A percentile compares a stretch with the other conserved stretches of the same genome.
Conservation (phyloP, 495 filamentous ascomycete species). For the Xylaria acuta region DNA sequence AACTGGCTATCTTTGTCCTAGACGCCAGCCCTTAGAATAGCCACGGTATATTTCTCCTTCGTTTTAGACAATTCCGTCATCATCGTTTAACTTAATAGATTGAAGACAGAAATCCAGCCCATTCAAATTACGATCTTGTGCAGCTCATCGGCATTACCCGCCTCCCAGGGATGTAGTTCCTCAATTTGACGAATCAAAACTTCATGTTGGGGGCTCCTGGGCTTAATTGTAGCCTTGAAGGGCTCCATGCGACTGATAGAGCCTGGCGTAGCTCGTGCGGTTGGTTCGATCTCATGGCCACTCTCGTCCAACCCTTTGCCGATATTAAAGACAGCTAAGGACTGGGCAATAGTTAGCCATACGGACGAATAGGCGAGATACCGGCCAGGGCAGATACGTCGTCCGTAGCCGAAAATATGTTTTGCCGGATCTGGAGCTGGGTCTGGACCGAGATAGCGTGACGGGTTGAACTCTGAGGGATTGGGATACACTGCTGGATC, state of each 20-base stretch:
- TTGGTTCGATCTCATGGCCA: conserved; percentile 40
- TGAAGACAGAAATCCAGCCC: background rate
- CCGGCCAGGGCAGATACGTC: conserved; percentile 57
- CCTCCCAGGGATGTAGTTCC: conserved; percentile 48
- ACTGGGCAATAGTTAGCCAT: conserved; percentile 48
- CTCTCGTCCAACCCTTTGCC: conserved; percentile 37
- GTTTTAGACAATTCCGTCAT: background rate
- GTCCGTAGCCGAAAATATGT: conserved; percentile 56
- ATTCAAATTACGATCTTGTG: background rate
- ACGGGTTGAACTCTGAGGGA: conserved; percentile 50
- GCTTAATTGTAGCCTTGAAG: conserved; percentile 41
- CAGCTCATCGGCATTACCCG: conserved; percentile 39
- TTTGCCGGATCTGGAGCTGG: conserved; percentile 47
- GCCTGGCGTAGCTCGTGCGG: conserved; percentile 32
- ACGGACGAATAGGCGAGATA: conserved; percentile 51
- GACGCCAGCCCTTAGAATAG: no score
- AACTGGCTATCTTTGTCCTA: no score
- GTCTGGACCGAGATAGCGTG: conserved; percentile 44
- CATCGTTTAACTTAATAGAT: background rate
- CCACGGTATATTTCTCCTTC: background rate
- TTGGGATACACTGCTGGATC: conserved; percentile 42
- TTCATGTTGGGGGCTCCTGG: conserved; percentile 36
- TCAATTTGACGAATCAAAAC: conserved; percentile 40
- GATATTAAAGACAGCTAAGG: conserved; percentile 50
- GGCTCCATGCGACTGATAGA: conserved; percentile 37